phyloP scores from a whole-genome alignment of 2,329 filamentous ascomycete species.

The Penicillium brevicompactum region DNA sequence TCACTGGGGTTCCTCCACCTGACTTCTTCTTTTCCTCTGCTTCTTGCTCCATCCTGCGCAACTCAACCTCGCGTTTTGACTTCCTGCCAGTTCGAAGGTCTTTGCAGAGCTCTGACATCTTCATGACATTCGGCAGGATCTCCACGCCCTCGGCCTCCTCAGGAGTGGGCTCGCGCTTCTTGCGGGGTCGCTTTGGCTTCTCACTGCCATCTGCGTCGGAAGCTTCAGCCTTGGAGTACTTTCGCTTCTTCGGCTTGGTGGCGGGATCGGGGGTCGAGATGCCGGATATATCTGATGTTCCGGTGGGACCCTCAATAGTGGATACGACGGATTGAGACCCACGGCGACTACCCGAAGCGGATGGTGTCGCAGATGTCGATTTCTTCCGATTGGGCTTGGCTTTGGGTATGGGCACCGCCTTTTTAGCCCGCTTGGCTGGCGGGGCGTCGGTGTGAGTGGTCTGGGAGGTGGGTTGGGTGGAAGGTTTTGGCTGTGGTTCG shows the following conservation, averaged over 20 bases:
- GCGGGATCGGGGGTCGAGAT: constrained; percentile 26
- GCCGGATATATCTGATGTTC: constrained; percentile 21
- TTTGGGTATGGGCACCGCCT: constrained; percentile 12
- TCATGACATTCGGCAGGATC: constrained; percentile 57
- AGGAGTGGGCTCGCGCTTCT: constrained; percentile 46
- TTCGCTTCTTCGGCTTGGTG: constrained; percentile 28
- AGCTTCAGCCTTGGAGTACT: constrained; percentile 25
- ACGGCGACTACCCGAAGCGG: constrained; percentile 13
- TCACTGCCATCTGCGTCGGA: constrained; percentile 24
- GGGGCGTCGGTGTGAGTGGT: constrained; percentile 21
- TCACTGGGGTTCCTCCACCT: constrained; percentile 35
- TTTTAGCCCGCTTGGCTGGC: constrained; percentile 33
- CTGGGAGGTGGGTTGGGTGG: not conserved
- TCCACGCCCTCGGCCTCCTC: constrained; percentile 51
- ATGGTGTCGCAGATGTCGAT: constrained; percentile 22
- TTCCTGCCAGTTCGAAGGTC: constrained; percentile 57
- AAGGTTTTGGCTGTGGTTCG: constrained; percentile 7
- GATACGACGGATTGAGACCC: constrained; percentile 22
- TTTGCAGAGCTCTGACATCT: constrained; percentile 61
- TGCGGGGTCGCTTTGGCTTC: constrained; percentile 31
- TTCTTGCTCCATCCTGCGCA: constrained; percentile 59
- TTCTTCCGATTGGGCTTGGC: constrained; percentile 10
- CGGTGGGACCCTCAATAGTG: constrained; percentile 21
- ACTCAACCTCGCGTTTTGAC: constrained; percentile 59
- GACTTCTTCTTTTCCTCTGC: constrained; percentile 51